Base-by-base conservation (phyloP, 441 rosid species). In the Aquilaria agallochum region DNA sequence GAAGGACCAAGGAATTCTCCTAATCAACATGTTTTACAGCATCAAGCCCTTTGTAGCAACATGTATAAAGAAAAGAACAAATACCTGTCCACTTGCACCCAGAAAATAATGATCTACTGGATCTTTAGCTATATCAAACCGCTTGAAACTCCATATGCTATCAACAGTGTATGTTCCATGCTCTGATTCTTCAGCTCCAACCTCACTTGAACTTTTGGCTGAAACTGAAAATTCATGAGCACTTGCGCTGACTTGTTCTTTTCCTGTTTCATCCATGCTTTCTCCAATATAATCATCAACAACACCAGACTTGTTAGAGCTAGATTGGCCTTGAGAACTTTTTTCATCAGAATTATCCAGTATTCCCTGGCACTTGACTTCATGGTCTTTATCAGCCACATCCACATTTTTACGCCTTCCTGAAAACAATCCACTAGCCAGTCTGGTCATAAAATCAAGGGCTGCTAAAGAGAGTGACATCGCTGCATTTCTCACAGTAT, bases 401-500 rank as follows among this genome's bases (percentile, higher is more conserved):
- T 87, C 90, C 44, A 59, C 75, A 76, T 72, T 68, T 70, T 80
- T 92, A 31, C 78, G 78, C 32, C 89, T 82, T 58, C 94, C 85
- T 2, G 93, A 86, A 76, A 95, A 88, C 53, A 95, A 80, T 77
- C 95, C 98, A 60, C 82, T 71, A 12, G 99, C 98, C 55, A 95
- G 58, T 75, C 95, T 83, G 63, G 92, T 77, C 60, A 92, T 83
- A 79, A 89, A 89, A 71, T 77, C 99, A 67, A 89, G 71, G 27
- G 99, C 99, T 71, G 98, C 96, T 72, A 83, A 79, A 58, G 99
- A 95, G 68, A 95, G 82, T 80, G 96, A 79, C 55, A 92, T 74
- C 52, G 95, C 93, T 34, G 88, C 70, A 69, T 78, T 92, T 68
- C 79, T 84, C 67, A 86, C 96, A 58, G 83, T 72, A 63, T 71